These are phyloP conservation scores for Staphylotrichum longicolle DNA, from an alignment of 495 filamentous ascomycete species.

Conservation along the genomic window DNA sequence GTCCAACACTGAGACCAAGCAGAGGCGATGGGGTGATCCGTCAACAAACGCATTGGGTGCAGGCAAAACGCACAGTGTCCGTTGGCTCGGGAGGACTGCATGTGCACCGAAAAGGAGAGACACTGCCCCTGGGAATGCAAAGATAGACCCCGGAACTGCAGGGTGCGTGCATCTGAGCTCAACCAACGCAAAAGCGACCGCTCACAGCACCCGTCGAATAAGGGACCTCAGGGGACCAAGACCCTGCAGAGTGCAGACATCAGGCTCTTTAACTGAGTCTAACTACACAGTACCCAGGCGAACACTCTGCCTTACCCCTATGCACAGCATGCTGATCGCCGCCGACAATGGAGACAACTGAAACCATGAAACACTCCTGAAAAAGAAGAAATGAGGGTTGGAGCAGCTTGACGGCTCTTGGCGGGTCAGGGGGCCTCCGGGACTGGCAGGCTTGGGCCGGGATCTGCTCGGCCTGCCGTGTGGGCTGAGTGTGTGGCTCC, in stretches of 20 bases:
- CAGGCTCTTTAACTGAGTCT: too few species aligned
- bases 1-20: not conserved
- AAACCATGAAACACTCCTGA: conserved; percentile 21
- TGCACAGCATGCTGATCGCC: not conserved
- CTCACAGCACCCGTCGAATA: too few species aligned
- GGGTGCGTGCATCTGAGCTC: too few species aligned
- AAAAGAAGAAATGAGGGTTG: conserved; percentile 16
- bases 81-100: conserved; percentile 9
- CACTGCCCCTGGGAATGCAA: not conserved
- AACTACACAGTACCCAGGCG: too few species aligned
- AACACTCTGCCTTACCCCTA: not conserved
- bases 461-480: conserved; percentile 11
- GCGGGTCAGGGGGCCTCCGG: conserved; percentile 11
- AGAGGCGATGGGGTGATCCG: not conserved
- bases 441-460: conserved; percentile 7
- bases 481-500: not conserved
- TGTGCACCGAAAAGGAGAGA: conserved; percentile 13
- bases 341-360: conserved; percentile 5
- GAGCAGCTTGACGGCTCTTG: conserved; percentile 11
- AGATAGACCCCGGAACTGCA: not conserved
- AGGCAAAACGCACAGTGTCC: conserved; percentile 12
- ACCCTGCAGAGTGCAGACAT: not conserved
- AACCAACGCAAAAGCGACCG: too few species aligned
- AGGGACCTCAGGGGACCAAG: not conserved
- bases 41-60: not conserved